phyloP scores from a whole-genome alignment of 2,329 filamentous ascomycete species.

The Venturia pyrina region DNA sequence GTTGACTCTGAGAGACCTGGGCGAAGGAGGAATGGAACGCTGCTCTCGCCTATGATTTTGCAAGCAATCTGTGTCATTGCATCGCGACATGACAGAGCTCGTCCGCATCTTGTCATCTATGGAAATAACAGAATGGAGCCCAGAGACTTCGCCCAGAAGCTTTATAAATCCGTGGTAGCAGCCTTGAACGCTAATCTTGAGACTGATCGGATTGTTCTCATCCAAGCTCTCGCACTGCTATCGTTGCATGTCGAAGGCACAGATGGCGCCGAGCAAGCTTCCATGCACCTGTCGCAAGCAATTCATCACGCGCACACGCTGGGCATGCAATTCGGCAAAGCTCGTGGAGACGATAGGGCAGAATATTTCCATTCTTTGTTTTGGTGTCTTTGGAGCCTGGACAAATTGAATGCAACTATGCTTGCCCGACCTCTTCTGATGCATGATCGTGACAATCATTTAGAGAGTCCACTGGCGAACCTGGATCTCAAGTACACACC shows the following conservation, averaged over 20 bases:
- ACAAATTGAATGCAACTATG: conserved; percentile 37
- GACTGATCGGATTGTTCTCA: conserved; percentile 36
- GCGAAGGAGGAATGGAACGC: conserved; percentile 25
- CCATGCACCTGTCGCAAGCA: conserved; percentile 37
- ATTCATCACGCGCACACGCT: conserved; percentile 41
- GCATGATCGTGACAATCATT: conserved; percentile 37
- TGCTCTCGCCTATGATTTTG: conserved; percentile 29
- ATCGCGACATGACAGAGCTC: conserved; percentile 36
- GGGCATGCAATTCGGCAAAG: conserved; percentile 33
- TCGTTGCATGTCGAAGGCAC: conserved; percentile 38
- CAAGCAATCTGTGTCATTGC: conserved; percentile 39
- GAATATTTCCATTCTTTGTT: conserved; percentile 36
- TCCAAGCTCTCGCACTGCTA: conserved; percentile 36
- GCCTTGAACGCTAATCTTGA: conserved; percentile 31
- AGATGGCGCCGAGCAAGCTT: conserved; percentile 37
- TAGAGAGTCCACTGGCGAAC: conserved; percentile 30
- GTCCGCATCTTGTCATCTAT: conserved; percentile 28
- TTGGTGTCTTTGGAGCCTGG: conserved; percentile 40
- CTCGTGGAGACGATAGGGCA: conserved; percentile 22
- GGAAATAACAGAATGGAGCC: conserved; percentile 26
- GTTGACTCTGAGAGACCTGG: conserved; percentile 35
- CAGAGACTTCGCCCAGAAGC: conserved; percentile 34
- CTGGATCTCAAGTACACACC: conserved; percentile 35
- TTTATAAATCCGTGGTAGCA: conserved; percentile 33
- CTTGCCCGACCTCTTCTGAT: conserved; percentile 38